Evolutionary conservation across 2,329 filamentous ascomycete species (phyloP).

Genomic region (Claviceps humidiphila): DNA sequence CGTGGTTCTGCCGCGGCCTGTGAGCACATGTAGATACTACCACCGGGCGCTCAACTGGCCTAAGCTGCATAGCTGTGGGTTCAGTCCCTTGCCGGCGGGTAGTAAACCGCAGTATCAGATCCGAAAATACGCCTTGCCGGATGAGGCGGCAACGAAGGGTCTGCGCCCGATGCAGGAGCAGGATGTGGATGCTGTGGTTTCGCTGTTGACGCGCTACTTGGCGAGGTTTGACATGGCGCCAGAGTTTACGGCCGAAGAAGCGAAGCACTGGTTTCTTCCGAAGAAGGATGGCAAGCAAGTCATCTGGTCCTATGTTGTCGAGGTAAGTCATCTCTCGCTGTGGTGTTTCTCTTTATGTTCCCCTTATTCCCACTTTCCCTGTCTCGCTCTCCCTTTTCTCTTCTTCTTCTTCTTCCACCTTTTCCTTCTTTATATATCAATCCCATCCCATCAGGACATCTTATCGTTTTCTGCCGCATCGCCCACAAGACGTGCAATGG

Average conservation of each 20-base stretch:
- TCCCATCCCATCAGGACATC: too few relatives aligned
- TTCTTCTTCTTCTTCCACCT: neutral
- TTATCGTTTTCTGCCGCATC: too few relatives aligned
- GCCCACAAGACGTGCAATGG: neutral
- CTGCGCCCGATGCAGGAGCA: slow-evolving; percentile 67
- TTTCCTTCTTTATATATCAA: neutral
- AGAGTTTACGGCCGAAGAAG: slow-evolving; percentile 65
- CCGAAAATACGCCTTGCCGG: slow-evolving; percentile 71
- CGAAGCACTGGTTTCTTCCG: slow-evolving; percentile 78
- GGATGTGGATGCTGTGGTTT: slow-evolving; percentile 64
- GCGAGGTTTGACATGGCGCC: slow-evolving; percentile 73
- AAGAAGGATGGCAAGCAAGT: slow-evolving; percentile 58
- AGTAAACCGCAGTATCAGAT: slow-evolving; percentile 81
- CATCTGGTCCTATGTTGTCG: slow-evolving; percentile 88
- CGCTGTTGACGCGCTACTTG: slow-evolving; percentile 65
- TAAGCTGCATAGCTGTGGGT: slow-evolving; percentile 89
- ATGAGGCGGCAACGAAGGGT: slow-evolving; percentile 57
- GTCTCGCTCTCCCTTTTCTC: neutral
- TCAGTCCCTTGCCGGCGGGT: slow-evolving; percentile 72
- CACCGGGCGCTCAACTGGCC: slow-evolving; percentile 91
- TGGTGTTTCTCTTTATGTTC: too few relatives aligned
- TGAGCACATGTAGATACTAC: slow-evolving; percentile 90
- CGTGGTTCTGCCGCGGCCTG: slow-evolving; percentile 76
- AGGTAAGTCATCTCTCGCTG: slow-evolving; percentile 31
- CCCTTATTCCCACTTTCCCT: neutral